These are phyloP conservation scores for Escallonia rubra DNA, from an alignment of 129 eudicot species.

Conservation along the genomic window DNA sequence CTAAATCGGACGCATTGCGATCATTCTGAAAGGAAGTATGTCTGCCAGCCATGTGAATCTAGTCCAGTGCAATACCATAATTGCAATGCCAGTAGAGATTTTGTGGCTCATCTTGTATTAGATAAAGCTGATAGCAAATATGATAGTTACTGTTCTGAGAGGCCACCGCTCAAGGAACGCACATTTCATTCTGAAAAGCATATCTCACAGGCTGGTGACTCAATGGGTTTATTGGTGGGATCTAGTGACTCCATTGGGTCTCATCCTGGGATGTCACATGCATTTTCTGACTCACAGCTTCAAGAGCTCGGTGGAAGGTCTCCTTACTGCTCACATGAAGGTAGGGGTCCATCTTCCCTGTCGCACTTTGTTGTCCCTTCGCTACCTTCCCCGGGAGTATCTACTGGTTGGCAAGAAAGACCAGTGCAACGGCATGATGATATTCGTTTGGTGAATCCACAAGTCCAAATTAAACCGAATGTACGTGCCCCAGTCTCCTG, in stretches of 20 bases:
- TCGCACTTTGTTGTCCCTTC: conserved; percentile 36
- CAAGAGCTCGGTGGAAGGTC: conserved; percentile 63
- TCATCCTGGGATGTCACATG: conserved; percentile 69
- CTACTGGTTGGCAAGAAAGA: conserved; percentile 29
- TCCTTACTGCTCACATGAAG: conserved; percentile 57
- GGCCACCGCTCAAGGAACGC: conserved; percentile 33
- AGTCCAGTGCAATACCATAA: conserved; percentile 1
- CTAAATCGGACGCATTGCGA: conserved; percentile 4
- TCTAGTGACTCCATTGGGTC: conserved; percentile 29
- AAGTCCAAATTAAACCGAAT: conserved; percentile 19
- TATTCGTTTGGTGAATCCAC: conserved; percentile 12
- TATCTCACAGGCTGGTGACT: conserved; percentile 38
- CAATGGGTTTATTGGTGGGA: conserved; percentile 27
- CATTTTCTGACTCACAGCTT: conserved; percentile 83
- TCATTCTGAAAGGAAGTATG: conserved; percentile 3
- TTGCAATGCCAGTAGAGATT: conserved; percentile 6
- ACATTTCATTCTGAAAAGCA: conserved; percentile 45
- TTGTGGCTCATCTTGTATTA: conserved; percentile 4
- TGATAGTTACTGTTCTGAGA: conserved; percentile 15
- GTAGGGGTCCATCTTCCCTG: conserved; percentile 40
- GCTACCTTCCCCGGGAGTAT: conserved; percentile 18
- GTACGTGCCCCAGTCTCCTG: conserved; percentile 15
- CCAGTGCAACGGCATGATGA: conserved; percentile 27
- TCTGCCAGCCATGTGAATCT: conserved; percentile 4
- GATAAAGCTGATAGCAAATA: conserved; percentile 11